Evolutionary conservation across 2,329 filamentous ascomycete species (phyloP).

Genomic region (Colletotrichum tropicale): DNA sequence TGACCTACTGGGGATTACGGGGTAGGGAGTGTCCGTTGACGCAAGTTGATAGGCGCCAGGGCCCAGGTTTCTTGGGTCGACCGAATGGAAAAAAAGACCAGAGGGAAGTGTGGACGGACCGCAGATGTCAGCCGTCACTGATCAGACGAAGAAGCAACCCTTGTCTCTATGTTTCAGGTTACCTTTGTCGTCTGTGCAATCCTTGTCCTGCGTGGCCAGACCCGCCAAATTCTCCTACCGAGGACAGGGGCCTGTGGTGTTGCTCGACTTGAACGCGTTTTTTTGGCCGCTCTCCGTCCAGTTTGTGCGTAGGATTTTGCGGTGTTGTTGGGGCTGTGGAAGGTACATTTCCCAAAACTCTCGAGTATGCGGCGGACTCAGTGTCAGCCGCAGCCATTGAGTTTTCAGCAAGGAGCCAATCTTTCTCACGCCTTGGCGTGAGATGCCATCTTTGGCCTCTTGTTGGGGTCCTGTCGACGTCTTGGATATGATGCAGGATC

Average conservation of each 20-base stretch:
- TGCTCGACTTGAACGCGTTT: background rate
- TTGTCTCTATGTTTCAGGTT: slow-evolving; percentile 21
- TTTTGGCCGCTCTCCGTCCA: background rate
- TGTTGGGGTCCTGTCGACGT: background rate
- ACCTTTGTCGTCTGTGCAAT: slow-evolving; percentile 11
- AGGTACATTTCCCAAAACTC: background rate
- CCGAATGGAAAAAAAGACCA: background rate
- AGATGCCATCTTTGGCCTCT: background rate
- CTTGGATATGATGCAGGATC: background rate
- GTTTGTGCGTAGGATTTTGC: background rate
- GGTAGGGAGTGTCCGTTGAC: slow-evolving; percentile 13
- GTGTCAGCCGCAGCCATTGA: background rate
- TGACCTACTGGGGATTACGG: background rate
- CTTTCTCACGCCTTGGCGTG: background rate
- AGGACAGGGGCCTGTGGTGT: background rate
- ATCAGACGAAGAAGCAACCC: slow-evolving; percentile 16
- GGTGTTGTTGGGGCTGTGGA: background rate
- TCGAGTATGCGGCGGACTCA: background rate
- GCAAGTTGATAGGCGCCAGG: slow-evolving; percentile 13
- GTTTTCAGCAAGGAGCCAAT: background rate
- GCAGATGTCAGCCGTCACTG: slow-evolving; percentile 17
- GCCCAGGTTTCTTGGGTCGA: background rate
- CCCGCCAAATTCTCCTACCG: slow-evolving; percentile 16
- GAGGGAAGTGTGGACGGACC: background rate
- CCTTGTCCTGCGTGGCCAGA: slow-evolving; percentile 16